These are phyloP conservation scores for Tulasnella sp. DNA, from an alignment of 768 basidiomycete species.

Conservation along the genomic window DNA sequence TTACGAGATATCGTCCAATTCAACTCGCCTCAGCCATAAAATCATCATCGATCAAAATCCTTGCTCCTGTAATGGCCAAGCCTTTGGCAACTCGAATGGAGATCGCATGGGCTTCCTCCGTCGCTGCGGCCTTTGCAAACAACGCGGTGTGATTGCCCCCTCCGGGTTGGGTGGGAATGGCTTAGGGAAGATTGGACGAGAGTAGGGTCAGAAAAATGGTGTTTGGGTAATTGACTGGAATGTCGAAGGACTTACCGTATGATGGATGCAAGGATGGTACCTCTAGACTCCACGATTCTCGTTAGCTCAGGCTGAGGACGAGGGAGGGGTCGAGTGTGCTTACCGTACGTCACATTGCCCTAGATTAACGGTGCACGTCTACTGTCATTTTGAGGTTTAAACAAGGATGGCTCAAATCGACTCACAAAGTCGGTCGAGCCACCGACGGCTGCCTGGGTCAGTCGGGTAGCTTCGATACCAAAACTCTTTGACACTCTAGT, in stretches of 20 bases:
- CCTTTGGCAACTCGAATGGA: constrained; percentile 66
- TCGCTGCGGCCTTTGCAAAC: constrained; percentile 63
- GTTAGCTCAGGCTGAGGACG: neutral
- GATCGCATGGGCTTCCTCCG: constrained; percentile 58
- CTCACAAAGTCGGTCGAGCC: constrained; percentile 84
- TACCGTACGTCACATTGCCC: constrained; percentile 57
- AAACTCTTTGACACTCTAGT: constrained; percentile 58
- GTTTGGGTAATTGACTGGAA: neutral
- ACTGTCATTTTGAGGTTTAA: neutral
- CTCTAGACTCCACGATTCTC: constrained; percentile 6
- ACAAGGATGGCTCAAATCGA: constrained; percentile 21
- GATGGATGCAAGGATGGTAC: constrained; percentile 71
- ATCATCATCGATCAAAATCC: constrained; percentile 62
- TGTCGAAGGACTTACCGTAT: constrained; percentile 48
- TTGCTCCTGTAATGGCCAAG: constrained; percentile 64
- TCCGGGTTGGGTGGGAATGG: constrained; percentile 66
- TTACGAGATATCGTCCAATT: neutral
- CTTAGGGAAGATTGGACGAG: constrained; percentile 40
- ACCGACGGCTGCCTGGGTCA: constrained; percentile 62
- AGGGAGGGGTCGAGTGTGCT: neutral
- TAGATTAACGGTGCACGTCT: constrained; percentile 34
- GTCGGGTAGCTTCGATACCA: constrained; percentile 48
- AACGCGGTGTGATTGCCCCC: constrained; percentile 76
- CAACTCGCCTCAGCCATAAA: constrained; percentile 57
- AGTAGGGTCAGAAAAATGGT: neutral